Percentiles rank a stretch among this genome's conserved stretches.
Evolutionary conservation across 345 rosid genomes (phyloP).

Genomic region (Citrus maxima): DNA sequence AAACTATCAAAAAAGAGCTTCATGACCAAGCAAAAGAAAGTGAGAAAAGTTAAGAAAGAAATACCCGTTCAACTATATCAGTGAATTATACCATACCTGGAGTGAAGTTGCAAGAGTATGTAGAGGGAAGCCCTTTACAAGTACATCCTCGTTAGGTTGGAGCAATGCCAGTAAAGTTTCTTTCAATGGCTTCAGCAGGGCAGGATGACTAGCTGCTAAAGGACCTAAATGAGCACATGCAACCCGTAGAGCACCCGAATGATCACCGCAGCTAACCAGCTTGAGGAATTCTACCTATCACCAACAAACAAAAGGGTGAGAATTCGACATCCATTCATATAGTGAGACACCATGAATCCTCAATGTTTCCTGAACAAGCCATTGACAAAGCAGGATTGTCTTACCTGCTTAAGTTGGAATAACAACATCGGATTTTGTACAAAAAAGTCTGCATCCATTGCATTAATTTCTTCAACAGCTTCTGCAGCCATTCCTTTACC

Average conservation of each 20-base stretch:
- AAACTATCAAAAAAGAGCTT: not conserved
- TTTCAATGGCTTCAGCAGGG: conserved; percentile 75
- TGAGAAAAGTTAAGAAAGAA: not conserved
- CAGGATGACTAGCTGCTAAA: conserved; percentile 63
- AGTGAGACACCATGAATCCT: not conserved
- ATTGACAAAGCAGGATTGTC: not conserved
- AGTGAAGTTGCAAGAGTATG: conserved; percentile 75
- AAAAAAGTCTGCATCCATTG: conserved; percentile 71
- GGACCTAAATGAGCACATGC: conserved; percentile 91
- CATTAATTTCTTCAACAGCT: conserved; percentile 67
- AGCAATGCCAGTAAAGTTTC: conserved; percentile 80
- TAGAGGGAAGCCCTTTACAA: conserved; percentile 64
- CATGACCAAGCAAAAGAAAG: not conserved
- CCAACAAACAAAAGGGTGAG: conserved; percentile 7
- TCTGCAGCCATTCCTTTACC: conserved; percentile 85
- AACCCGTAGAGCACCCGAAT: conserved; percentile 71
- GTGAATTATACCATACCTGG: conserved; percentile 47
- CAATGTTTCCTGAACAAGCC: not conserved
- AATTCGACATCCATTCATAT: not conserved
- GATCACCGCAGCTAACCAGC: conserved; percentile 71
- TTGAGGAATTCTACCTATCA: conserved; percentile 85
- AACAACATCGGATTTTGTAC: conserved; percentile 59
- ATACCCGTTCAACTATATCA: not conserved
- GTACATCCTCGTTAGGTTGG: conserved; percentile 51
- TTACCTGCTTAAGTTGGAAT: conserved; percentile 93